A percentile compares a stretch with the other conserved stretches of the same genome.
These are phyloP conservation scores for Fusarium buharicum DNA, from an alignment of 2,329 filamentous ascomycete genomes.

Conservation along the genomic window DNA sequence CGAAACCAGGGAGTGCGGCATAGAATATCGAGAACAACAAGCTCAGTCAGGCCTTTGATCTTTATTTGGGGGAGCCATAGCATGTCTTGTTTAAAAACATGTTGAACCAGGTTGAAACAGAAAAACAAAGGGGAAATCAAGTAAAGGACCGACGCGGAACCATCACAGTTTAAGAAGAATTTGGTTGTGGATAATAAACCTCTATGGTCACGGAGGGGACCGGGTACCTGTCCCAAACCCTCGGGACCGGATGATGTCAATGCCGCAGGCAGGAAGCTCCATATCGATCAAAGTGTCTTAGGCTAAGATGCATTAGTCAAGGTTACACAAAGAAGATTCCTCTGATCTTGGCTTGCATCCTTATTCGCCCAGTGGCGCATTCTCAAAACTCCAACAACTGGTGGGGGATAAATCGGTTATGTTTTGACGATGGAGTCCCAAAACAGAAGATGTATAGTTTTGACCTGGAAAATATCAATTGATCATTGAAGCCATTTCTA, in stretches of 20 bases:
- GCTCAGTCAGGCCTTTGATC: not conserved
- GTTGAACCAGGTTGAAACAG: not conserved
- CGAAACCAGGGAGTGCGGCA: not conserved
- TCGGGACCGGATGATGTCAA: conserved; percentile 14
- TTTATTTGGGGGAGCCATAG: not conserved
- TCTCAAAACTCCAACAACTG: not conserved
- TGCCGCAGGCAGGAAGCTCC: not conserved
- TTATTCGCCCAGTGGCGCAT: not conserved
- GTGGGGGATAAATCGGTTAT: not conserved
- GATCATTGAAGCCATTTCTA: too few relatives aligned
- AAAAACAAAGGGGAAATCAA: conserved; percentile 50
- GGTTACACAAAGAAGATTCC: conserved; percentile 7
- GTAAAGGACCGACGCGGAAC: conserved; percentile 46
- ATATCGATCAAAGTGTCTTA: not conserved
- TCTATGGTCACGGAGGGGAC: too few relatives aligned
- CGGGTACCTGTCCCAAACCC: too few relatives aligned
- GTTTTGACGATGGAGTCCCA: not conserved
- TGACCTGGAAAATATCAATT: too few relatives aligned
- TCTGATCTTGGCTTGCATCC: not conserved
- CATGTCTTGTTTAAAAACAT: not conserved
- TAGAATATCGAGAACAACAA: too few relatives aligned
- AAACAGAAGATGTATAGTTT: not conserved
- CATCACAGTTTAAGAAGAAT: conserved; percentile 6
- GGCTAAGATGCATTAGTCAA: not conserved
- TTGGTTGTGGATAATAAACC: too few relatives aligned